A percentile compares a stretch with the other conserved stretches of the same genome.
Evolutionary conservation across 345 rosid genomes (phyloP).

Genomic region (Brassica napus): DNA sequence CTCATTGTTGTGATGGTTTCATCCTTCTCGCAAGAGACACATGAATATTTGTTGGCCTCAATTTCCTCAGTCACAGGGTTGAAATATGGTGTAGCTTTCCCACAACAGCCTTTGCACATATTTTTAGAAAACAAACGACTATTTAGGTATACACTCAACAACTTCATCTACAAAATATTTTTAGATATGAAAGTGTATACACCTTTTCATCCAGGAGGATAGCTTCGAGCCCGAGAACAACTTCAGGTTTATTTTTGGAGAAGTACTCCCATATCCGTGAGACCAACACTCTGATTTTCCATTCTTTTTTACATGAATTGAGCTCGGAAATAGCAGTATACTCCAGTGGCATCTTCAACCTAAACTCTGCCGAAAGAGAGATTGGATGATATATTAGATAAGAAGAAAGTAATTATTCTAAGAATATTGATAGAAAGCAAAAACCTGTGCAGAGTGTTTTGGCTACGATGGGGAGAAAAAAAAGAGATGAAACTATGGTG

Average conservation of each 20-base stretch:
- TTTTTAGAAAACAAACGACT: no score
- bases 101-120: not conserved
- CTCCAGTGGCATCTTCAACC: not conserved
- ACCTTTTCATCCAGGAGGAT: not conserved
- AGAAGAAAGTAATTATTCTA: no score
- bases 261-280: not conserved
- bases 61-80: not conserved
- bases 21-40: not conserved
- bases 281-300: not conserved
- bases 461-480: no score
- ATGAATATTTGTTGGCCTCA: not conserved
- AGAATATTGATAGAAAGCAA: no score
- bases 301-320: not conserved
- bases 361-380: no score
- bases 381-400: no score
- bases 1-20: no score
- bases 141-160: no score
- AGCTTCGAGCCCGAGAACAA: not conserved
- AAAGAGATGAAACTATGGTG: no score
- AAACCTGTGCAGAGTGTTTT: no score
- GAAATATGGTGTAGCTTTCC: not conserved
- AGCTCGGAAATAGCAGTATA: not conserved
- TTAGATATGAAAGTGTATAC: not conserved
- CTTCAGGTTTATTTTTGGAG: not conserved
- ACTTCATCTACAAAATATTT: not conserved